Conservation (phyloP, 2,329 filamentous ascomycete genomes). For the Talaromyces funiculosus region DNA sequence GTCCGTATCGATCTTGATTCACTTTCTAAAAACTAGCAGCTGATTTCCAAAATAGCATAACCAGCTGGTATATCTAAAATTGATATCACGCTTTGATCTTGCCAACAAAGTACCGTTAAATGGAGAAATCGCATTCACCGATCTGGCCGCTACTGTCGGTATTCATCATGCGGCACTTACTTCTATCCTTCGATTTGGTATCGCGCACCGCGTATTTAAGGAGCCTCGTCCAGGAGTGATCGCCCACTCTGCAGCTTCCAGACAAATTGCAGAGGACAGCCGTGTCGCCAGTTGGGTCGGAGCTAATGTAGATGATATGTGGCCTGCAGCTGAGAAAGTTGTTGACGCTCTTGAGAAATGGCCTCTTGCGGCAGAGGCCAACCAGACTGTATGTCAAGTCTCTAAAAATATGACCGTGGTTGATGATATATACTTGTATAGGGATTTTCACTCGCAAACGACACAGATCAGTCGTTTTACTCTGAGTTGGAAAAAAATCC, state of each 20-base stretch:
- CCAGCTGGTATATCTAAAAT: neutral
- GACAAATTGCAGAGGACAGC: slow-evolving; percentile 2
- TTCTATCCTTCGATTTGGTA: slow-evolving; percentile 6
- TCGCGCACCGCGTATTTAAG: slow-evolving; percentile 6
- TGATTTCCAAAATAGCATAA: neutral
- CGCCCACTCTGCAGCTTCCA: slow-evolving; percentile 7
- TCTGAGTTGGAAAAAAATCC: neutral
- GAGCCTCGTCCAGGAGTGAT: neutral
- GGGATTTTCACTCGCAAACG: slow-evolving; percentile 6
- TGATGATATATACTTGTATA: neutral
- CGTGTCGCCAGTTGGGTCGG: slow-evolving; percentile 1
- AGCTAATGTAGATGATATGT: slow-evolving; percentile 3
- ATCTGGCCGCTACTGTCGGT: neutral
- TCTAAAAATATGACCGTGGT: neutral
- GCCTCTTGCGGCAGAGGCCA: slow-evolving; percentile 1
- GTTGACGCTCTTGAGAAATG: slow-evolving; percentile 12
- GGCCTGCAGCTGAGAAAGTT: neutral
- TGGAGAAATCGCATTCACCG: slow-evolving; percentile 5
- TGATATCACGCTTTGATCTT: slow-evolving; percentile 8
- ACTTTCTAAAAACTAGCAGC: neutral
- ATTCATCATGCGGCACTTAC: neutral
- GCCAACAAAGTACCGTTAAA: slow-evolving; percentile 5
- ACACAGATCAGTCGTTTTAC: slow-evolving; percentile 8
- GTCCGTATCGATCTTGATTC: neutral
- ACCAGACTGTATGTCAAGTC: slow-evolving; percentile 2